Evolutionary conservation across 2,329 filamentous ascomycete species (phyloP), one percentile per base, ranked within the genome.

Genomic region (Sclerotinia glacialis): DNA sequence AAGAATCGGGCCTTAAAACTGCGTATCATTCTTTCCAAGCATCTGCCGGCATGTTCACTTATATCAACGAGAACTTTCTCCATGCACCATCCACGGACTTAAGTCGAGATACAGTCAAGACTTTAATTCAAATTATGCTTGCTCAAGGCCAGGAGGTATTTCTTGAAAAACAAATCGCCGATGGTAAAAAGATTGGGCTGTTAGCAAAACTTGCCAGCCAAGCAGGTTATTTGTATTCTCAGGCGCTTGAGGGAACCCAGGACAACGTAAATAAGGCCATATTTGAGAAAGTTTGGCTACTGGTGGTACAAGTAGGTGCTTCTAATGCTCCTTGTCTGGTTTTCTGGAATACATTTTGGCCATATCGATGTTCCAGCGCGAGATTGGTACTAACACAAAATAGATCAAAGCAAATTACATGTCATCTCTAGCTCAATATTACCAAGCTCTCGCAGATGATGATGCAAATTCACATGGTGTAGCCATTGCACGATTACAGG

Each of bases 61-160:
- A 99, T 76, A 99, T 99, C 81, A 99, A 99, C 79, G 95, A 99
- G 80, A 99, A 99, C 80, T 99, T 99, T 77, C 82, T 99, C 46
- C 95, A 99, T 75, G 95, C 95, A 1, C 95, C 96, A 0, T 97
- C 93, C 11, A 93, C 92, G n/a, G 95, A 99, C 76, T 80, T 99
- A 58, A 98, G 93, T 77, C 83, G 95, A 68, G 94, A 99, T 61
- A 99, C 95, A 0, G 92, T 99, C 74, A 97, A 97, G 80, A 93
- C 92, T 0, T 79, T 99, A 71, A 98, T 99, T 76, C 86, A 89
- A 62, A 87, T 99, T 68, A 98, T 92, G 84, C 85, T 99, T 65
- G 96, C 94, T 1, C 95, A 99, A 78, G 94, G 91, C 5, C 96
- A 99, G 78, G 95, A 99, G 78, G 92, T 98, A 3, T 99, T 99